Evolutionary conservation across 2,329 filamentous ascomycete species (phyloP), one percentile per base, ranked within the genome.

Genomic region (Leptosphaerulina australis): DNA sequence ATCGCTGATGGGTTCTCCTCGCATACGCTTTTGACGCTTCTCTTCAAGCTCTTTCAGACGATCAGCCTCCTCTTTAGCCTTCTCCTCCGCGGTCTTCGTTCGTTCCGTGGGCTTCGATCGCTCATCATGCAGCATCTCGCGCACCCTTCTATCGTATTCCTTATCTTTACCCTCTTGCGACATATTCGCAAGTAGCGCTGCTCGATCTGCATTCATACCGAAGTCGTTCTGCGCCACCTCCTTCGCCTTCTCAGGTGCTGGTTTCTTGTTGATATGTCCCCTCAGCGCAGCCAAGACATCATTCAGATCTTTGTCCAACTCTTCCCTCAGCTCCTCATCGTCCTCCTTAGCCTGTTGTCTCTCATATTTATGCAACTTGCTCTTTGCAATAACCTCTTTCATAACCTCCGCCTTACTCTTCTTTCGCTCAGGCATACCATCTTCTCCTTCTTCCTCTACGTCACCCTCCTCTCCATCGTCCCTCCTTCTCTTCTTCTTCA

Each of bases 371-470:
- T 97, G 83, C 55, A 90, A 81, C 70, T 99, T 99, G 1, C 93
- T 97, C 75, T 99, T 99, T 53, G 92, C 90, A 60, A 99, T 97
- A 54, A 99, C 82, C 73, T 99, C 95, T 66, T 96, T 88, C 90
- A 97, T 97, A 39, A 99, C 90, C 73, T 99, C 94, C 44, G 94
- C 89, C 76, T 97, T 97, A 3, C 87, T 87, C 78, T 97, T 99
- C 74, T 96, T 97, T 51, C 88, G 83, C 63, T 93, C 88, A 0
- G 91, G 91, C 56, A 86, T 77, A 0, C 78, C 78, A 5, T 78
- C 78, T 3, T 53, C 55, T 11, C 50, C 65, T 11, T 59, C 66
- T 7, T 34, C 60, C 1, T 53, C 62, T 7, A 60, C 59, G 2
- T 41, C 61, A 1, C 49, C 62, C 15, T 63, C 59, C 5, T 79